Conservation (phyloP, 768 basidiomycete species). For the Phlegmacium glaucopus region DNA sequence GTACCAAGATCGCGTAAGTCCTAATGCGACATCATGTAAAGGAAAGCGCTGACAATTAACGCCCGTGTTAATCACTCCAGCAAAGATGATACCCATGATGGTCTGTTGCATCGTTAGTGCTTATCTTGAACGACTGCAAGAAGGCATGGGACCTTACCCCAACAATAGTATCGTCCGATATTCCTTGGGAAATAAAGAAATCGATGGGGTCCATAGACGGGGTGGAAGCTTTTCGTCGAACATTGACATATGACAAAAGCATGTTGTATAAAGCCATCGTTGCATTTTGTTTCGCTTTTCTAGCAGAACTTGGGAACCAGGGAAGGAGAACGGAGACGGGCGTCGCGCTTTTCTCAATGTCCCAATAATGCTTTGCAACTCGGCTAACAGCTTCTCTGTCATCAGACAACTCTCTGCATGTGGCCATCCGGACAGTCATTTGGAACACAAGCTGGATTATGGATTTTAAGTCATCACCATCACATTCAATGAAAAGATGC, state of each 20-base stretch:
- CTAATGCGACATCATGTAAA: too few species aligned
- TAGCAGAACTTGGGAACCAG: constrained; percentile 30
- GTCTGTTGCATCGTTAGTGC: constrained; percentile 14
- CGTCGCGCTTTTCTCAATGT: constrained; percentile 31
- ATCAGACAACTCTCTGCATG: constrained; percentile 30
- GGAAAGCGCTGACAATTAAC: constrained; percentile 23
- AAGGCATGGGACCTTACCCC: constrained; percentile 17
- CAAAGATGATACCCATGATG: constrained; percentile 32
- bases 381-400: constrained; percentile 18
- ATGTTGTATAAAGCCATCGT: constrained; percentile 26
- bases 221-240: constrained; percentile 18
- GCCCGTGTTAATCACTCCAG: constrained; percentile 32
- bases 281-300: constrained; percentile 25
- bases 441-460: constrained; percentile 28
- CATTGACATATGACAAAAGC: constrained; percentile 25
- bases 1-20: neutral
- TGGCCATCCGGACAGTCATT: constrained; percentile 33
- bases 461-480: neutral
- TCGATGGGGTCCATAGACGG: constrained; percentile 32
- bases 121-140: neutral
- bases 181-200: constrained; percentile 27
- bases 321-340: constrained; percentile 29
- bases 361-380: constrained; percentile 26
- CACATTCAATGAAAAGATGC: neutral
- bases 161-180: constrained; percentile 23